Base-by-base conservation (phyloP, 2,329 filamentous ascomycete species). In the Colletotrichum paranaense region DNA sequence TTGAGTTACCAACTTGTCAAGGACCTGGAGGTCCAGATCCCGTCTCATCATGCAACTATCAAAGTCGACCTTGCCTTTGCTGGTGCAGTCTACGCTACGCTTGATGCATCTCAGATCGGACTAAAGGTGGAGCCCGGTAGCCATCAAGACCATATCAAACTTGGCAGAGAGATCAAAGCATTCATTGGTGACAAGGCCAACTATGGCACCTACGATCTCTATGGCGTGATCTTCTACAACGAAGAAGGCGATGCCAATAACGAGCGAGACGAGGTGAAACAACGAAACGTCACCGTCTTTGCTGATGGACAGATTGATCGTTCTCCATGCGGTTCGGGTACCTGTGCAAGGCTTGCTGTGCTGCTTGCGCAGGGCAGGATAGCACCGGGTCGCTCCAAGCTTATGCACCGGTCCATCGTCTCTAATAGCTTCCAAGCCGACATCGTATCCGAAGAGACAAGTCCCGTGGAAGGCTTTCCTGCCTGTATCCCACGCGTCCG, bases 261-360 rank as follows among this genome's bases (percentile, higher is more conserved):
- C 3, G 52, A 62, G 67, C 3, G 26, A 52, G 2, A 26, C 1
- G 66, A 5, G 3, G 35, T 69, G 0, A 19, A 72, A 2, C 77
- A 79, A 19, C 68, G 67, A 4, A 79, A 78, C 9, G 75, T 79
- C 5, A 77, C 76, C 0, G 62, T 79, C 16, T 79, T 79, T 62
- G 78, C 78, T 1, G 77, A 79, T 30, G 78, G 78, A 0, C 77
- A 79, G 11, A 76, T 79, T 4, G 78, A 79, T 24, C 77, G 76
- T 3, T 78, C 78, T 1, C 78, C 78, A 0, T 79, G 77, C 32
- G 78, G 78, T 7, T 79, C 78, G 4, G 78, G 78, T 5, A 77
- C 78, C 24, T 72, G 71, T 38, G 73, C 78, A 9, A 65, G 78
- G 26, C 46, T 77, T 2, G 76, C 78, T 1, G 59, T 72, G 12